These are phyloP conservation scores for Geotrichum bryndzae DNA, from an alignment of 1,139 yeast species.

Conservation along the genomic window DNA sequence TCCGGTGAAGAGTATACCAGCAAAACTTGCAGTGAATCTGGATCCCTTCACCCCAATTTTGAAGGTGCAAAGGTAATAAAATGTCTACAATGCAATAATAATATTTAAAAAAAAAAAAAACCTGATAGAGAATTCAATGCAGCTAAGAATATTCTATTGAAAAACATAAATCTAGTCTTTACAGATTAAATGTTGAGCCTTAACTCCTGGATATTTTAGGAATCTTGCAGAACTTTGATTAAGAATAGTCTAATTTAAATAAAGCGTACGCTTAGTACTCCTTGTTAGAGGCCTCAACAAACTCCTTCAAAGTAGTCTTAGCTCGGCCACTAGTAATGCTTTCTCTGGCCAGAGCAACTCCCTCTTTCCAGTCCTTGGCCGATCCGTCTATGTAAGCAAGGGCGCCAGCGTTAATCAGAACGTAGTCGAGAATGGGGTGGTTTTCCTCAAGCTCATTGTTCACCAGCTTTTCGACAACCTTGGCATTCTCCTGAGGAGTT, in stretches of 20 bases:
- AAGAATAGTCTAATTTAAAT: neutral
- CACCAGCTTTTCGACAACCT: constrained; percentile 50
- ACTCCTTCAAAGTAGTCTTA: constrained; percentile 48
- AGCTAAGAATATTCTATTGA: too few species aligned
- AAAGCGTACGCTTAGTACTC: neutral
- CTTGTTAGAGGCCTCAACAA: constrained; percentile 40
- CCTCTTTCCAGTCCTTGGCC: constrained; percentile 64
- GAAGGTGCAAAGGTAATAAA: too few species aligned
- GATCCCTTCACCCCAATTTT: too few species aligned
- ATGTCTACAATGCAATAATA: too few species aligned
- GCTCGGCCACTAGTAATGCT: constrained; percentile 69
- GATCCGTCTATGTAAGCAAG: constrained; percentile 72
- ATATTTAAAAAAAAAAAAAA: too few species aligned
- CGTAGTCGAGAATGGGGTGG: constrained; percentile 77
- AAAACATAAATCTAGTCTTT: too few species aligned
- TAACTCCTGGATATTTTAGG: too few species aligned
- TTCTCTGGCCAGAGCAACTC: constrained; percentile 65
- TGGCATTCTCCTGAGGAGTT: constrained; percentile 81
- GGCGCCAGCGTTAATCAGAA: constrained; percentile 80
- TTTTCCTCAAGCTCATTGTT: constrained; percentile 47
- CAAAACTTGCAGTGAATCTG: too few species aligned
- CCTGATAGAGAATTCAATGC: too few species aligned
- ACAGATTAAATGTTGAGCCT: too few species aligned
- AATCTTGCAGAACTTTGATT: too few species aligned
- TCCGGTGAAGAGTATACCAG: too few species aligned